These are phyloP conservation scores for Leccinum sublutescens DNA, from an alignment of 768 basidiomycete species.

Conservation along the genomic window DNA sequence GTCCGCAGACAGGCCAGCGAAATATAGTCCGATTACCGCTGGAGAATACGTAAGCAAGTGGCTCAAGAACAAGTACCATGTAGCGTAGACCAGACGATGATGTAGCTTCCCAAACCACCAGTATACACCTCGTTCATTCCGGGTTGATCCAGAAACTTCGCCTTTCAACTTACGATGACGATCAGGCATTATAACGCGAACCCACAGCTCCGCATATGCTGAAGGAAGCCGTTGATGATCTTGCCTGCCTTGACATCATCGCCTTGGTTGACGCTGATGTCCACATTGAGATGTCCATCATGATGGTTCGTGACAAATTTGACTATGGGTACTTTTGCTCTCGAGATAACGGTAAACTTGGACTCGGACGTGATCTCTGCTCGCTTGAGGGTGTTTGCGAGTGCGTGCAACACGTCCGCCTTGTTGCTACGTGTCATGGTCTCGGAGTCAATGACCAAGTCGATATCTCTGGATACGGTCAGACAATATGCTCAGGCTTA, in stretches of 20 bases:
- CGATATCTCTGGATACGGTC: conserved; percentile 73
- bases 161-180: conserved; percentile 76
- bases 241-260: conserved; percentile 79
- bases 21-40: conserved; percentile 71
- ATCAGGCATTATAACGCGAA: conserved; percentile 82
- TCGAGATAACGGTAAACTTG: conserved; percentile 84
- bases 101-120: conserved; percentile 92
- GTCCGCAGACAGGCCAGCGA: conserved; percentile 52
- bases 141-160: conserved; percentile 81
- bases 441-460: conserved; percentile 83
- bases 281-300: conserved; percentile 83
- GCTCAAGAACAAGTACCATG: conserved; percentile 47
- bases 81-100: conserved; percentile 54
- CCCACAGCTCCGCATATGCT: conserved; percentile 50
- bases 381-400: conserved; percentile 69
- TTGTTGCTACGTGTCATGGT: conserved; percentile 72
- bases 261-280: conserved; percentile 90
- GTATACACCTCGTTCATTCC: conserved; percentile 99
- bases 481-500: conserved; percentile 7
- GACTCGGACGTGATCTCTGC: conserved; percentile 72
- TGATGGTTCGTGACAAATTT: conserved; percentile 87
- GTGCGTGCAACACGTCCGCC: conserved; percentile 65
- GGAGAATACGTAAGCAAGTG: conserved; percentile 82
- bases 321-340: conserved; percentile 94
- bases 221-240: conserved; percentile 79